These are phyloP conservation scores for Aegilops longissima DNA, from an alignment of 176 grass and related monocot species.

Conservation along the genomic window DNA sequence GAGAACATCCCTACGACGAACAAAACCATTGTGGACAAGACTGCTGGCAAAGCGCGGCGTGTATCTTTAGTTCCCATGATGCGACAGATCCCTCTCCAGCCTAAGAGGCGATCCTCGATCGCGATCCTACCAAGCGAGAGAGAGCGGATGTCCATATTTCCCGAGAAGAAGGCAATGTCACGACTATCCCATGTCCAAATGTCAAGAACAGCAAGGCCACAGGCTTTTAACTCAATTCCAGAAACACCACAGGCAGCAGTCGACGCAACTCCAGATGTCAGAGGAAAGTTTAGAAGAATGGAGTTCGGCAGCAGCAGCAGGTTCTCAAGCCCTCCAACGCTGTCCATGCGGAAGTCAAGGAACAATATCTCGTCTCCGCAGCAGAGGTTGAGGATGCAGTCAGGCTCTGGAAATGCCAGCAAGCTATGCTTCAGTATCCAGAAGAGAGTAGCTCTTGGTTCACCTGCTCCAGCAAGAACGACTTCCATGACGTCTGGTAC, in stretches of 20 bases:
- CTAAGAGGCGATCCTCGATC: slow-evolving; percentile 72
- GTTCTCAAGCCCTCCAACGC: slow-evolving; percentile 62
- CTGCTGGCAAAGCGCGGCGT: slow-evolving; percentile 54
- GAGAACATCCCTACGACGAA: slow-evolving; percentile 53
- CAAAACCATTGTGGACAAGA: slow-evolving; percentile 40
- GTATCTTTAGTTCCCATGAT: slow-evolving; percentile 56
- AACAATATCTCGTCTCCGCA: slow-evolving; percentile 31
- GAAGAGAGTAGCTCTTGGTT: slow-evolving; percentile 44
- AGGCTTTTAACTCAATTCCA: slow-evolving; percentile 49
- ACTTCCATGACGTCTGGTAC: slow-evolving; percentile 28
- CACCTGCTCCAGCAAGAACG: slow-evolving; percentile 23
- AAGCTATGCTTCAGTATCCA: slow-evolving; percentile 63
- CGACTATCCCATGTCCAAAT: slow-evolving; percentile 42
- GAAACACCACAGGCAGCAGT: slow-evolving; percentile 20
- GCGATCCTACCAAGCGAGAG: slow-evolving; percentile 43
- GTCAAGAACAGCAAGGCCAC: slow-evolving; percentile 35
- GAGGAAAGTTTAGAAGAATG: slow-evolving; percentile 24
- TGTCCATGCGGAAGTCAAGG: slow-evolving; percentile 49
- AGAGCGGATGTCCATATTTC: slow-evolving; percentile 33
- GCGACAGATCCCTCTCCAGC: slow-evolving; percentile 55
- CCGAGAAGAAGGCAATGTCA: slow-evolving; percentile 43
- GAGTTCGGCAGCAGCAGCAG: slow-evolving; percentile 48
- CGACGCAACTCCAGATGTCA: slow-evolving; percentile 51
- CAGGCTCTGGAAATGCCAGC: slow-evolving; percentile 39
- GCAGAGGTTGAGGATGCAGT: slow-evolving; percentile 32